Evolutionary conservation across 495 filamentous ascomycete genomes (phyloP).

Genomic region (Penicillium waksmanii): DNA sequence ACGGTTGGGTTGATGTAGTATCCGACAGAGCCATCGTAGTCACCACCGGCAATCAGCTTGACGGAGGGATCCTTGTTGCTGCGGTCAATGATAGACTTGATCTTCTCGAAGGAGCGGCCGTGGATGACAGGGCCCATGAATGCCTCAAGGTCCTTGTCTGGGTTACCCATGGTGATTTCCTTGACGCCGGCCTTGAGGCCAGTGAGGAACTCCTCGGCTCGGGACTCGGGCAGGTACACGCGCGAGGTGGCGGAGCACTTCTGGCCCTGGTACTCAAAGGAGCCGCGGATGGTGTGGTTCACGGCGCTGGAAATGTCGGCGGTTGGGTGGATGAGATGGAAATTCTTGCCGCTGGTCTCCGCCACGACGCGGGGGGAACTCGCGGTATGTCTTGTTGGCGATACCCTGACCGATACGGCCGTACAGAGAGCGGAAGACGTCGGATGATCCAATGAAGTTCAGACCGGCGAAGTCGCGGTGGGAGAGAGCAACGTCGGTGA

Average conservation of each 20-base stretch:
- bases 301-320: conserved; percentile 78
- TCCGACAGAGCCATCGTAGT: conserved; percentile 67
- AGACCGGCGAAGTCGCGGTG: conserved; percentile 75
- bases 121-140: conserved; percentile 85
- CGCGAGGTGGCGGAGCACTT: conserved; percentile 86
- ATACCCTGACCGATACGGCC: conserved; percentile 71
- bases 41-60: conserved; percentile 68
- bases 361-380: conserved; percentile 83
- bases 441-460: conserved; percentile 81
- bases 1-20: conserved; percentile 77
- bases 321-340: conserved; percentile 76
- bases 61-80: conserved; percentile 68
- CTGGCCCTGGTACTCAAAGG: conserved; percentile 90
- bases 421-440: conserved; percentile 78
- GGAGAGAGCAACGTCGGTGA: conserved; percentile 68
- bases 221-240: conserved; percentile 69
- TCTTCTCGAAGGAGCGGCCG: conserved; percentile 69
- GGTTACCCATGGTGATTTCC: conserved; percentile 57
- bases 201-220: conserved; percentile 63
- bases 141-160: conserved; percentile 60
- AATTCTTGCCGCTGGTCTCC: conserved; percentile 92
- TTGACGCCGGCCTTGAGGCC: conserved; percentile 50
- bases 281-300: conserved; percentile 79
- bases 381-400: conserved; percentile 66
- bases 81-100: conserved; percentile 65